phyloP scores from a whole-genome alignment of 192 early-diverging fungal species.

The Coemansia sp. region DNA sequence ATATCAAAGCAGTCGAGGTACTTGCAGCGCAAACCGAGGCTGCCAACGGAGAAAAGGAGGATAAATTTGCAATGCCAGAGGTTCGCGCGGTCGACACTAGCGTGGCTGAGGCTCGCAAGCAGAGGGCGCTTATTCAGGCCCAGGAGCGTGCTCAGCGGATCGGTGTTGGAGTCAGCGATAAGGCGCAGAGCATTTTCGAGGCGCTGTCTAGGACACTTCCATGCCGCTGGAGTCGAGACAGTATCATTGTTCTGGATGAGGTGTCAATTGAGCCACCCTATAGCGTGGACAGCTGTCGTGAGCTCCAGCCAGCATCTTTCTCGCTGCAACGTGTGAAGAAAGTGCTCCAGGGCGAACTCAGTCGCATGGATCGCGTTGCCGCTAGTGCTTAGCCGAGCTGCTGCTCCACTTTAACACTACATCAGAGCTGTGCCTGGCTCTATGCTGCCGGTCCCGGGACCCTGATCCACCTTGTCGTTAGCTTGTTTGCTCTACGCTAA shows the following conservation, averaged over 20 bases:
- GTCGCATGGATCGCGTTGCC: conserved; percentile 27
- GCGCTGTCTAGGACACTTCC: conserved; percentile 82
- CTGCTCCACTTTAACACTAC: neutral
- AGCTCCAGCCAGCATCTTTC: conserved; percentile 59
- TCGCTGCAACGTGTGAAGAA: conserved; percentile 75
- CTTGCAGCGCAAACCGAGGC: conserved; percentile 5
- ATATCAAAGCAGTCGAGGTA: conserved; percentile 33
- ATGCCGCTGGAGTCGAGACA: conserved; percentile 75
- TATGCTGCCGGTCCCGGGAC: neutral
- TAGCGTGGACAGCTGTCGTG: conserved; percentile 65
- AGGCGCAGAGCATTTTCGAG: conserved; percentile 81
- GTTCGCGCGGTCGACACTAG: conserved; percentile 17
- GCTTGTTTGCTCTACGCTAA: neutral
- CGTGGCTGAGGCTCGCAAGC: conserved; percentile 44
- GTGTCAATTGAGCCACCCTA: conserved; percentile 79
- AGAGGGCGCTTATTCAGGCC: conserved; percentile 32
- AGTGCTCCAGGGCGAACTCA: conserved; percentile 61
- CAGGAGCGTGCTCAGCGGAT: conserved; percentile 56
- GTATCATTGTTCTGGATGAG: conserved; percentile 83
- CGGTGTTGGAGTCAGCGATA: conserved; percentile 78
- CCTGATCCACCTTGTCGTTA: neutral
- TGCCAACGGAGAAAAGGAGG: neutral
- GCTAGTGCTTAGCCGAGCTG: conserved; percentile 2
- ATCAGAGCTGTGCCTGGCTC: conserved; percentile 6
- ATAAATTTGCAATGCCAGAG: conserved; percentile 10